A percentile compares a stretch with the other conserved stretches of the same genome.
Conservation (phyloP, 192 early-diverging fungal genomes). For the Umbelopsis vinacea region DNA sequence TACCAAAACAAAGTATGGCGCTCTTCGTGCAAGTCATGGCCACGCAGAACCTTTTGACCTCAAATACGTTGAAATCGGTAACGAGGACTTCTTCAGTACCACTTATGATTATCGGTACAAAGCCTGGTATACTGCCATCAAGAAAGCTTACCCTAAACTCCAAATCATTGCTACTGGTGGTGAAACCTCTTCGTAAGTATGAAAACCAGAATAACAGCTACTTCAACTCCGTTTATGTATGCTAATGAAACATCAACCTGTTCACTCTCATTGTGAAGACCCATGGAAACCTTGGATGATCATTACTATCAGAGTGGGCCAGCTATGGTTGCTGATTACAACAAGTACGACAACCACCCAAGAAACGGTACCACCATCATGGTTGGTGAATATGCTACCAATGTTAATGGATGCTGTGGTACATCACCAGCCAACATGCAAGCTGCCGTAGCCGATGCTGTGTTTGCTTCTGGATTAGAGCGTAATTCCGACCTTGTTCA, state of each 20-base stretch:
- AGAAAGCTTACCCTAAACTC: conserved; percentile 26
- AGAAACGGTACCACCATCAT: conserved; percentile 30
- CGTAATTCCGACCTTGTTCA: conserved; percentile 34
- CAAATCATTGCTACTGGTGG: conserved; percentile 27
- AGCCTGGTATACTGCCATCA: conserved; percentile 36
- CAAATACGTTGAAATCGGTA: conserved; percentile 35
- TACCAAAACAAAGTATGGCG: conserved; percentile 29
- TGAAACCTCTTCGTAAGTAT: conserved; percentile 14
- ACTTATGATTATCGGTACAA: conserved; percentile 35
- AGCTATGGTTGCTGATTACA: conserved; percentile 18
- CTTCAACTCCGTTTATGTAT: not conserved
- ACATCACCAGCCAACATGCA: conserved; percentile 28
- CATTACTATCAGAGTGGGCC: conserved; percentile 27
- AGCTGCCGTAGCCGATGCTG: conserved; percentile 34
- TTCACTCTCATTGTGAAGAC: not conserved
- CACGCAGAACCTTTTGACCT: conserved; percentile 33
- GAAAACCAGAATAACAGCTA: too few relatives aligned
- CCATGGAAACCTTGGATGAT: conserved; percentile 20
- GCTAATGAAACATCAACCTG: not conserved
- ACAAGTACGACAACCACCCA: conserved; percentile 32
- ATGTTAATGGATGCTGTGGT: conserved; percentile 29
- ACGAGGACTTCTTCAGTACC: conserved; percentile 32
- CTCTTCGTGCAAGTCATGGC: conserved; percentile 25
- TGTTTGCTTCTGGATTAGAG: conserved; percentile 28
- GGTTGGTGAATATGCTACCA: conserved; percentile 37